Evolutionary conservation across 257 asterid species (phyloP).

Genomic region (Anisodus tanguticus): DNA sequence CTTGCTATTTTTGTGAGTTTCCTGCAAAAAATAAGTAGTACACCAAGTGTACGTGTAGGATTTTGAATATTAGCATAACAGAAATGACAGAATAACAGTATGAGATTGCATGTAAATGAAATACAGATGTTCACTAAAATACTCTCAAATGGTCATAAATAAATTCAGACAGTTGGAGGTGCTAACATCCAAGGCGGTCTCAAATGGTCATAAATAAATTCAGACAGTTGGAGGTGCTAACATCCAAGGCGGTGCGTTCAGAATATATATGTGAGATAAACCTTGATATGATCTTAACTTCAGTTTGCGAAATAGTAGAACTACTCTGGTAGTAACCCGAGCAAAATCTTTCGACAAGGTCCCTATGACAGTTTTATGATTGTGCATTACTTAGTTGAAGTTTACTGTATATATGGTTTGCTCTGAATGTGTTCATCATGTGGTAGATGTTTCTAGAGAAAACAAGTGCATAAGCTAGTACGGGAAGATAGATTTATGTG

Average conservation of each 20-base stretch:
- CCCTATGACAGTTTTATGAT: neutral
- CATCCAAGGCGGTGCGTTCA: neutral
- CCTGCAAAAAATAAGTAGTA: slow-evolving; percentile 46
- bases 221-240: neutral
- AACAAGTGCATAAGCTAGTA: slow-evolving; percentile 1
- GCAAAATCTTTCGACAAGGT: neutral
- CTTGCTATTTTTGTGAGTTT: slow-evolving; percentile 45
- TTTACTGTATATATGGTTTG: neutral
- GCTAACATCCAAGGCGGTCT: neutral
- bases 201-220: slow-evolving; percentile 4
- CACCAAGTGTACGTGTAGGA: neutral
- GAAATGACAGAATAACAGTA: slow-evolving; percentile 18
- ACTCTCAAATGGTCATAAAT: slow-evolving; percentile 2
- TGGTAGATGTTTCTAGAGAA: neutral
- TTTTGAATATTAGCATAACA: slow-evolving; percentile 23
- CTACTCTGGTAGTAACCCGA: neutral
- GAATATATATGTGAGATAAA: neutral
- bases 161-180: neutral
- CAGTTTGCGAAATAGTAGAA: neutral
- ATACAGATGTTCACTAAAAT: neutral
- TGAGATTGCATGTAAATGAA: slow-evolving; percentile 12
- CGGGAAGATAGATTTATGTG: neutral
- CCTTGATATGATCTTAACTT: slow-evolving; percentile 1
- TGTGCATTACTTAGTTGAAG: neutral
- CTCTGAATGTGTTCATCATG: slow-evolving; percentile 7